Evolutionary conservation across 1,284 basidiomycete genomes (phyloP), one percentile per base, ranked within the genome.

Genomic region (Irpex rosettiformis): DNA sequence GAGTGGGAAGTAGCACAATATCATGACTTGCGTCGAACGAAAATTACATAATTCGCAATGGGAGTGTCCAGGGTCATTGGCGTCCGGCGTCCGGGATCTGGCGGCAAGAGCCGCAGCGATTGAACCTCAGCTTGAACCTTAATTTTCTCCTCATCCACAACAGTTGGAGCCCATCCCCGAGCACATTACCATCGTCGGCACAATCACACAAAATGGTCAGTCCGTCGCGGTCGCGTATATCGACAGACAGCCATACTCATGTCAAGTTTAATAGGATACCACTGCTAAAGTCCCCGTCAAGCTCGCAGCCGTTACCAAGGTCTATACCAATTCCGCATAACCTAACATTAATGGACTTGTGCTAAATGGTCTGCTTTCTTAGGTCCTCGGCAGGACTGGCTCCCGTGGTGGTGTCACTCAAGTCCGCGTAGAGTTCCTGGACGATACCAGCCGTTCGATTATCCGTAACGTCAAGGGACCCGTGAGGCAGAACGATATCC

Each of bases 381-480:
- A 97, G 93, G 94, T 98, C 75, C 89, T 99, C 72, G 97, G 97
- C 75, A 89, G 97, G 72, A 99, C 97, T 73, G 97, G 97, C 66
- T 98, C 96, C 71, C 94, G 97, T 77, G 97, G 97, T 82, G 96
- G 96, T 84, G 96, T 99, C 70, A 99, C 95, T 66, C 97, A 99
- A 84, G 96, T 98, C 77, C 94, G 96, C 68, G 97, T 99, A 69
- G 96, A 99, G 77, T 98, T 99, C 84, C 91, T 99, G 91, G 96
- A 99, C 78, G 96, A 99, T 76, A 88, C 91, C 57, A 88, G 88
- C 69, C 93, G 97, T 70, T 91, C 92, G 66, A 97, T 99, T 79
- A 97, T 99, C 80, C 93, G 96, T 68, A 99, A 99, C 83, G 97
- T 99, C 71, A 99, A 99, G 82, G 97, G 97, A 25, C 96, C 96